Evolutionary conservation across 257 asterid genomes (phyloP).

Genomic region (Capsicum chinense): DNA sequence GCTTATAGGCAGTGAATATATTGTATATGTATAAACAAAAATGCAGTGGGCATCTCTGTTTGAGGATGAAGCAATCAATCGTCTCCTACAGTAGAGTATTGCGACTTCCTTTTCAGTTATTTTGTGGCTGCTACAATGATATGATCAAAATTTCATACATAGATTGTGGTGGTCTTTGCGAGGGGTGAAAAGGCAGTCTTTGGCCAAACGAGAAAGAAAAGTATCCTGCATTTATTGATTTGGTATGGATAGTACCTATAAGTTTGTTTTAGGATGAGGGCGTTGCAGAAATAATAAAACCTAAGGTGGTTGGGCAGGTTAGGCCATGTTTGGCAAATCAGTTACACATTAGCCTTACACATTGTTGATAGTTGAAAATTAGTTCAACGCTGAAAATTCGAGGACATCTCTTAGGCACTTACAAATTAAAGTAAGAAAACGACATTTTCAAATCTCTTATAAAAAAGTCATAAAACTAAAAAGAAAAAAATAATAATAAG

Average conservation of each 20-base stretch:
- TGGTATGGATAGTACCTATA: neutral
- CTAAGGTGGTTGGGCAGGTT: too few species aligned
- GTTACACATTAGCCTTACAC: too few species aligned
- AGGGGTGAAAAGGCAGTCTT: too few species aligned
- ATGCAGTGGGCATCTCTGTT: constrained; percentile 51
- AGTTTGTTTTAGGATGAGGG: too few species aligned
- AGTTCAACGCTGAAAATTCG: neutral
- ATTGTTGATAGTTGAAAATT: too few species aligned
- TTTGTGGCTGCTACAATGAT: constrained; percentile 23
- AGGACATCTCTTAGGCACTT: too few species aligned
- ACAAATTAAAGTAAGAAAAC: too few species aligned
- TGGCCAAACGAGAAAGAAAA: neutral
- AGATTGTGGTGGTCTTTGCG: neutral
- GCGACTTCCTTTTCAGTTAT: neutral
- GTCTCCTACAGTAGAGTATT: constrained; percentile 54
- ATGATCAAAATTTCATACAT: constrained; percentile 8
- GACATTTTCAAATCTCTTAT: too few species aligned
- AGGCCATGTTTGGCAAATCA: too few species aligned
- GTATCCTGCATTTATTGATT: neutral
- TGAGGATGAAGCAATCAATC: constrained; percentile 43
- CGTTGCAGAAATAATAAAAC: too few species aligned
- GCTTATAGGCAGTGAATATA: constrained; percentile 32
- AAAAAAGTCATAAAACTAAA: too few species aligned
- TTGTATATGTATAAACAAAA: constrained; percentile 23
- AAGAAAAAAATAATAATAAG: too few species aligned